phyloP scores from a whole-genome alignment of 345 rosid species.

The Combretum micranthum region DNA sequence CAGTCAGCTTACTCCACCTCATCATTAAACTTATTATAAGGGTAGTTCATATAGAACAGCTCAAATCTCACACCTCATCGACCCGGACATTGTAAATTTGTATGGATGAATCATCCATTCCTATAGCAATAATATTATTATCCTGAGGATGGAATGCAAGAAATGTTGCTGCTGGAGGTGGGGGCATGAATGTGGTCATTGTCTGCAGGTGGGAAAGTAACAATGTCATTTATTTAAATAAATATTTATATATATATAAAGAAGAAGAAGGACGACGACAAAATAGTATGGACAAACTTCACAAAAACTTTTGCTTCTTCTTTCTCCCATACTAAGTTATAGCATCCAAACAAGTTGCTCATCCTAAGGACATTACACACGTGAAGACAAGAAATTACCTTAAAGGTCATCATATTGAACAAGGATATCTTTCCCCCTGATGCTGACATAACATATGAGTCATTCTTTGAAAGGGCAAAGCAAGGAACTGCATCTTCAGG shows the following conservation, averaged over 20 bases:
- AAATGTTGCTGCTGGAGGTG: constrained; percentile 80
- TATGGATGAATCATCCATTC: constrained; percentile 76
- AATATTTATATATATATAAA: background rate
- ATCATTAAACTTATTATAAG: constrained; percentile 5
- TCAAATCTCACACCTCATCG: constrained; percentile 41
- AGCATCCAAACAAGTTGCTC: too few relatives aligned
- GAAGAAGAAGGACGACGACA: background rate
- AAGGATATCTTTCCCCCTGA: constrained; percentile 74
- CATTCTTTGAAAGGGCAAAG: constrained; percentile 72
- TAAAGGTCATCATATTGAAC: constrained; percentile 64
- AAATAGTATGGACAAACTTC: too few relatives aligned
- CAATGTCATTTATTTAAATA: background rate
- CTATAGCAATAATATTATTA: constrained; percentile 72
- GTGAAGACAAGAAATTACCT: constrained; percentile 36
- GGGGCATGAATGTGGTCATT: constrained; percentile 73
- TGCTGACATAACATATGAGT: constrained; percentile 66
- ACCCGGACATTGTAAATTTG: constrained; percentile 58
- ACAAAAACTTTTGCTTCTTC: too few relatives aligned
- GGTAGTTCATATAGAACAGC: background rate
- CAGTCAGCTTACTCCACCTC: background rate
- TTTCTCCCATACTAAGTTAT: too few relatives aligned
- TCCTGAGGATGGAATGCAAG: constrained; percentile 74
- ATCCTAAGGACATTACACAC: background rate
- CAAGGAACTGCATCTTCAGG: constrained; percentile 80
- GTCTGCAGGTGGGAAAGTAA: constrained; percentile 33